Evolutionary conservation across 2,329 filamentous ascomycete species (phyloP), one percentile per base, ranked within the genome.

Genomic region (Byssothecium circinans): DNA sequence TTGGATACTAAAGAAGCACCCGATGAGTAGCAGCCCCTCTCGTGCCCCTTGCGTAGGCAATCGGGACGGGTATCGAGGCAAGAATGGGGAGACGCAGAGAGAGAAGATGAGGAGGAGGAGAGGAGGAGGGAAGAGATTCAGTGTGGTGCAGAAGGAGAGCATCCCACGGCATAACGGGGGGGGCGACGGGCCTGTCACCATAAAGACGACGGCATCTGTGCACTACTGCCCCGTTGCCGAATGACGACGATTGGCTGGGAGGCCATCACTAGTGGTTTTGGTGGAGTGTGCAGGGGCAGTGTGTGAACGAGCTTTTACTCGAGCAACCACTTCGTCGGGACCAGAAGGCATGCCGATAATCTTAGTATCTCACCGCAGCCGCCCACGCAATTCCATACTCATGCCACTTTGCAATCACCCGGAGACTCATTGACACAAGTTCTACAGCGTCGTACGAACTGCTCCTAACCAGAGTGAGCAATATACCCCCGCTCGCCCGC

Each of bases 1-100:
- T n/a, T n/a, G n/a, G n/a, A n/a, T n/a, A n/a, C n/a, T n/a, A n/a
- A n/a, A n/a, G n/a, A n/a, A n/a, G n/a, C n/a, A n/a, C n/a, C n/a
- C n/a, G n/a, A n/a, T n/a, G n/a, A n/a, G n/a, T n/a, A n/a, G n/a
- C n/a, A n/a, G n/a, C n/a, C n/a, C n/a, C n/a, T n/a, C n/a, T n/a
- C n/a, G n/a, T n/a, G n/a, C n/a, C n/a, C n/a, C n/a, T n/a, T n/a
- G n/a, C n/a, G n/a, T n/a, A n/a, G n/a, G n/a, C n/a, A n/a, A n/a
- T n/a, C n/a, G n/a, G n/a, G 35, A 18, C 7, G 17, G 12, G 35
- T 18, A 22, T 34, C 6, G 10, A 37, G 6, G 14, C 8, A 19
- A 18, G 29, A 37, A 34, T 25, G 40, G 33, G 46, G 36, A 37
- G 45, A 47, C 43, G 35, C 45, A 39, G 40, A 20, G 40, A 19